Evolutionary conservation across 2,329 filamentous ascomycete species (phyloP).

Genomic region (Aspergillus tanneri): DNA sequence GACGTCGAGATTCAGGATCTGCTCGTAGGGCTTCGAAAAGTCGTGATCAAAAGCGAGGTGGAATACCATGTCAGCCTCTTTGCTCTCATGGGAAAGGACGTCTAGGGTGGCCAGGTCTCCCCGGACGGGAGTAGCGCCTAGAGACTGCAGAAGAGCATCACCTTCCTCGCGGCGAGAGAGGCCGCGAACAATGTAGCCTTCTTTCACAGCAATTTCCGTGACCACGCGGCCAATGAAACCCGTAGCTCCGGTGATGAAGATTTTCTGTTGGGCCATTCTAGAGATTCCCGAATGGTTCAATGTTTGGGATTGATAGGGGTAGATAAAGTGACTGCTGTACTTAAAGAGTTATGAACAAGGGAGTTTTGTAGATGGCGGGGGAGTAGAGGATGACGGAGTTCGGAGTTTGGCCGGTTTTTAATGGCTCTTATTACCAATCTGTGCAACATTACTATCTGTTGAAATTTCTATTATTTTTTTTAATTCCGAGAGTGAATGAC

Average conservation of each 20-base stretch:
- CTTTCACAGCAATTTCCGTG: constrained; percentile 38
- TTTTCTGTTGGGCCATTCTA: constrained; percentile 12
- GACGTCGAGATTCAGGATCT: constrained; percentile 30
- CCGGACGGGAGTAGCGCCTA: constrained; percentile 35
- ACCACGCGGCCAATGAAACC: constrained; percentile 46
- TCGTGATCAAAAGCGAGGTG: constrained; percentile 47
- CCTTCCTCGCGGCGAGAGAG: constrained; percentile 40
- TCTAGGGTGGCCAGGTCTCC: constrained; percentile 40
- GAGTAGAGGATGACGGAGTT: not conserved
- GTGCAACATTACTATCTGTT: not conserved
- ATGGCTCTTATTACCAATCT: too few relatives aligned
- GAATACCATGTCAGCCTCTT: constrained; percentile 38
- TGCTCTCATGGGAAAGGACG: constrained; percentile 33
- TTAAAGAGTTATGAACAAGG: not conserved
- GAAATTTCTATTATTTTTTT: not conserved
- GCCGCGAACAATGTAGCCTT: constrained; percentile 44
- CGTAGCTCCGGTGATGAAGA: constrained; percentile 47
- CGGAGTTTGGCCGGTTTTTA: not conserved
- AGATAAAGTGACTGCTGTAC: not conserved
- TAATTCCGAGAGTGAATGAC: not conserved
- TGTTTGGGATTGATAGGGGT: not conserved
- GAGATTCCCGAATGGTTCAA: not conserved
- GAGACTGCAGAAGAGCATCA: constrained; percentile 27
- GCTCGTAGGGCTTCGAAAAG: constrained; percentile 36
- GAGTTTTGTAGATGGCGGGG: not conserved